Base-by-base conservation (phyloP, 129 eudicot species). In the Pittosporum tobira region DNA sequence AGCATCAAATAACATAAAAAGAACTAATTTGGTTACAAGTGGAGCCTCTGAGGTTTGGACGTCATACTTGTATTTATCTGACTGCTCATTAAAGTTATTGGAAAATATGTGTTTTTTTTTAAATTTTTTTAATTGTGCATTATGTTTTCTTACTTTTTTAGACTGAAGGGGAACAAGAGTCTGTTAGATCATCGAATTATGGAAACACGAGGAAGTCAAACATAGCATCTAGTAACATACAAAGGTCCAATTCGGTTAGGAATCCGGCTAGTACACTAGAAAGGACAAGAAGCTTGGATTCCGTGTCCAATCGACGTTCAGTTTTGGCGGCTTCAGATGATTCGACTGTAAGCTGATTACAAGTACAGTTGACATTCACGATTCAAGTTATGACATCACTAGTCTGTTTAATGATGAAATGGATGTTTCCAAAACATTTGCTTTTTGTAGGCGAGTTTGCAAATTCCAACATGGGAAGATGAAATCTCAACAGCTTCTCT, bases 401-500 rank as follows among this genome's bases (percentile, higher is more conserved):
- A 30, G 28, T 46, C 26, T 57, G 29, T 13, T 37, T 63, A 15
- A 16, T 48, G 43, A 56, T 49, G 42, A 19, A n/a, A 15, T 28
- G 51, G 24, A 45, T 62, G 34, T 26, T 21, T 26, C 11, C 19
- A 18, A 15, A 21, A 12, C 48, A 26, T 57, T 34, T 42, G 36
- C 9, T 21, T 54, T 81, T n/a, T 65, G 7, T 62, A 82, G 93
- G 54, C 79, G 63, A 76, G 77, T 71, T 71, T 70, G 58, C 88
- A 51, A 43, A 59, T 60, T 46, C 62, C 78, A 63, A 78, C 73
- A 59, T 65, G 80, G 75, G 94, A 77, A 18, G 95, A 90, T 75
- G 80, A 71, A 69, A 47, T 71, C 47, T 85, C 97, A 15, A 68
- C 75, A 6, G 50, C 80, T 56, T 82, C 86, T 56, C 47, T 85